Base-by-base conservation (phyloP, 805 yeast genomes). In the Dipodascopsis tothii region DNA sequence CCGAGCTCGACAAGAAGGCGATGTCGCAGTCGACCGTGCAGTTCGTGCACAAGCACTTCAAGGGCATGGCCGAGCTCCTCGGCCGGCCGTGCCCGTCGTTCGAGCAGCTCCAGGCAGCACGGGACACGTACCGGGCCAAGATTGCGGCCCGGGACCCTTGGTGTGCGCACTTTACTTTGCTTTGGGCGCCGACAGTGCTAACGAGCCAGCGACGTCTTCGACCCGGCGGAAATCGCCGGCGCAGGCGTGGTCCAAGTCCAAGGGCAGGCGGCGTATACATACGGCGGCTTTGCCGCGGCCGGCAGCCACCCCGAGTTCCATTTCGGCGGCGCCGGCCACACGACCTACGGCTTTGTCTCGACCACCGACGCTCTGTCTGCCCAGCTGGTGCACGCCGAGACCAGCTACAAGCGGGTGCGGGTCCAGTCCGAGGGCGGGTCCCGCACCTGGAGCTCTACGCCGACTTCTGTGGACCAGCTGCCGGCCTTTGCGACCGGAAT, bases 71-170 rank as follows among this genome's bases (percentile, higher is more conserved):
- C 2, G 17, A 7, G 14, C 42, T 47, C 11, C 37, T 48, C 3
- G 43, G 33, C 9, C 44, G 52, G 3, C 39, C 33, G 18, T 38
- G 39, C 19, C 52, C 52, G 14, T 18, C 21, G 9, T 3, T 3
- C 5, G 28, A 27, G 16, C 30, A 19, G 11, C 38, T 47, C 21
- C 9, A 21, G 1, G 30, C 16, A 14, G 52, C 52, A 6, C 20
- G 36, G 33, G 14, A 35, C 4, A 33, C 34, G 40, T 14, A 25
- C 14, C 30, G 30, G 9, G 30, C 9, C 11, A 25, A 25, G 30
- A 25, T 25, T 9, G 34, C 16, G 5, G 46, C 52, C 7, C 22
- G 36, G 32, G 16, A 33, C 4, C 34, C 34, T 40, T 48, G 52
- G 52, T 48, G 51, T 46, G 52, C 46, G 51, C 36, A n/a, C n/a